phyloP scores from a whole-genome alignment of 208 protist genomes.

The Trypanosoma lewisi region DNA sequence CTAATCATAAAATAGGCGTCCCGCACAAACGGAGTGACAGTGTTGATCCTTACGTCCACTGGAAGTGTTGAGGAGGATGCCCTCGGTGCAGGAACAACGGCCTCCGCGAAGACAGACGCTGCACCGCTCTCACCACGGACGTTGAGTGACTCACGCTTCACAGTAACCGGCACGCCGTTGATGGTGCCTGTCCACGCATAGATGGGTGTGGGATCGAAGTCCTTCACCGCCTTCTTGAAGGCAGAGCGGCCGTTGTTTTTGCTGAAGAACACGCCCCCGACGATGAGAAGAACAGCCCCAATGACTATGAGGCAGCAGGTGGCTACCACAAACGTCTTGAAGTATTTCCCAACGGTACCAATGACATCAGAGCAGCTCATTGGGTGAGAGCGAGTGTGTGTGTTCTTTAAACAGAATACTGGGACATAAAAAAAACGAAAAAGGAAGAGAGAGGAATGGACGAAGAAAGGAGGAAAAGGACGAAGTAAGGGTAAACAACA shows the following conservation, averaged over 20 bases:
- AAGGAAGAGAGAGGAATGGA: background rate
- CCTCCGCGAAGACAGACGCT: constrained; percentile 14
- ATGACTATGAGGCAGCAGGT: constrained; percentile 23
- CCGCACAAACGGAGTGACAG: constrained; percentile 4
- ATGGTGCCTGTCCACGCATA: constrained; percentile 18
- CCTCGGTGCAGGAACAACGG: background rate
- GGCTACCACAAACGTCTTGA: constrained; percentile 13
- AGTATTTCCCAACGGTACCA: constrained; percentile 12
- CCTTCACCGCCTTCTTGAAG: constrained; percentile 19
- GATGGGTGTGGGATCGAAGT: constrained; percentile 17
- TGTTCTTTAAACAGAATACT: background rate
- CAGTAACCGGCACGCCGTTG: background rate
- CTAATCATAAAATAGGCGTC: background rate
- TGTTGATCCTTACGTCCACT: constrained; percentile 10
- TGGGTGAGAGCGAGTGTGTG: background rate
- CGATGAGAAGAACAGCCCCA: constrained; percentile 19
- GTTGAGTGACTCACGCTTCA: constrained; percentile 17
- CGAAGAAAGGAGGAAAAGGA: no score
- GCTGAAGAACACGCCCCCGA: constrained; percentile 8
- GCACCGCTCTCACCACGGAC: constrained; percentile 1
- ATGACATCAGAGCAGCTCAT: constrained; percentile 17
- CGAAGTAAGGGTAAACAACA: no score
- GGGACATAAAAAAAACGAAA: background rate
- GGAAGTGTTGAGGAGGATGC: background rate
- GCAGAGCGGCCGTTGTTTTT: background rate